Conservation (phyloP, 163 green algal genomes). For the Chlamydomonas reinhardtii region DNA sequence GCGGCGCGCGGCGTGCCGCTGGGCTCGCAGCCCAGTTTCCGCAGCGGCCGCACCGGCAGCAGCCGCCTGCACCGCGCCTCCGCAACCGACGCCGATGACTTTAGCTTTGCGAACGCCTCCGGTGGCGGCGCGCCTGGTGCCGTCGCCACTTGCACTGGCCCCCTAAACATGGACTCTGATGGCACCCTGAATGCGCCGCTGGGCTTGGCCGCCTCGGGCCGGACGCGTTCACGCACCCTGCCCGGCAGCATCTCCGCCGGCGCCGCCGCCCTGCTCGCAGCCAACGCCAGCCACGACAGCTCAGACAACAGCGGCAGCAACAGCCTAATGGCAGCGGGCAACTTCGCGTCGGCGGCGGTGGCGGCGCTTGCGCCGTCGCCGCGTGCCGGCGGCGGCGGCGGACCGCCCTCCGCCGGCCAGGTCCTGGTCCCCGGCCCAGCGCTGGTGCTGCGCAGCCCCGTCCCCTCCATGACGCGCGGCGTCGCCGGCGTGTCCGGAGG, state of each 20-base stretch:
- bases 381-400: neutral
- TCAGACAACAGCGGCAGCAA: too few relatives aligned
- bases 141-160: too few relatives aligned
- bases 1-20: constrained; percentile 12
- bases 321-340: too few relatives aligned
- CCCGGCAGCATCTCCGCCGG: neutral
- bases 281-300: neutral
- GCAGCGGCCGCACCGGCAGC: neutral
- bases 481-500: neutral
- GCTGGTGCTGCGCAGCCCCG: too few relatives aligned
- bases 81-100: constrained; percentile 11
- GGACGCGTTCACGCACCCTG: neutral
- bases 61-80: constrained; percentile 29
- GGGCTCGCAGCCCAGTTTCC: constrained; percentile 42
- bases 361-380: neutral
- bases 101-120: neutral
- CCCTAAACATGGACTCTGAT: too few relatives aligned
- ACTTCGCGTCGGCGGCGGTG: too few relatives aligned
- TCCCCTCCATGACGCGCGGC: too few relatives aligned
- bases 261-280: neutral
- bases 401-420: too few relatives aligned
- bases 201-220: neutral
- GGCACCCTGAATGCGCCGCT: too few relatives aligned
- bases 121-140: too few relatives aligned
- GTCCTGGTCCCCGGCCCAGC: too few relatives aligned